Conservation (phyloP, 2,329 filamentous ascomycete species). For the Sporothrix protearum region DNA sequence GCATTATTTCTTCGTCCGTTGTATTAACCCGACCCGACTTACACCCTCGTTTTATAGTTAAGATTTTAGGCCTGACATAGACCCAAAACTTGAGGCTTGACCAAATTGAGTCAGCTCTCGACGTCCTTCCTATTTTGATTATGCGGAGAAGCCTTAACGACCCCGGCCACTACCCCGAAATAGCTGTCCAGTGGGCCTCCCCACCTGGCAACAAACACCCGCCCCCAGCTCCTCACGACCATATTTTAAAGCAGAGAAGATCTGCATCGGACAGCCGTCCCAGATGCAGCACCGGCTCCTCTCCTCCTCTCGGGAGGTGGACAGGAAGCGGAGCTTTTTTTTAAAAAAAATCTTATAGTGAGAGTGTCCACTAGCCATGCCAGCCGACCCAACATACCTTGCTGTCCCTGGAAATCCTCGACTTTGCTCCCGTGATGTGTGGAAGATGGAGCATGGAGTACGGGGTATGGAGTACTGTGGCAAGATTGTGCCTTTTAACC, state of each 20-base stretch:
- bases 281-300: neutral
- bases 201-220: neutral
- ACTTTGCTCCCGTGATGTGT: neutral
- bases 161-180: neutral
- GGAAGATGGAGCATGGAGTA: neutral
- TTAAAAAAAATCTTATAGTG: too few species aligned
- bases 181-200: neutral
- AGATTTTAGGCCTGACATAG: neutral
- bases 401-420: neutral
- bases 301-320: neutral
- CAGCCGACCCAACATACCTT: neutral
- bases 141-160: neutral
- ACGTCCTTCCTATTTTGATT: neutral
- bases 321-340: neutral
- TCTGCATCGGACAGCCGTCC: neutral
- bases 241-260: neutral
- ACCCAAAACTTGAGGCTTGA: neutral
- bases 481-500: neutral
- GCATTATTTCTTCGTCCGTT: neutral
- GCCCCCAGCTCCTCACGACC: neutral
- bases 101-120: neutral
- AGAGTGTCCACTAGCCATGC: neutral
- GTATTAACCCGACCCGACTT: neutral
- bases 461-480: neutral
- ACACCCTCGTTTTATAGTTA: neutral